Evolutionary conservation across 2,329 filamentous ascomycete species (phyloP), one percentile per base, ranked within the genome.

Genomic region (Aspergillus terreus): DNA sequence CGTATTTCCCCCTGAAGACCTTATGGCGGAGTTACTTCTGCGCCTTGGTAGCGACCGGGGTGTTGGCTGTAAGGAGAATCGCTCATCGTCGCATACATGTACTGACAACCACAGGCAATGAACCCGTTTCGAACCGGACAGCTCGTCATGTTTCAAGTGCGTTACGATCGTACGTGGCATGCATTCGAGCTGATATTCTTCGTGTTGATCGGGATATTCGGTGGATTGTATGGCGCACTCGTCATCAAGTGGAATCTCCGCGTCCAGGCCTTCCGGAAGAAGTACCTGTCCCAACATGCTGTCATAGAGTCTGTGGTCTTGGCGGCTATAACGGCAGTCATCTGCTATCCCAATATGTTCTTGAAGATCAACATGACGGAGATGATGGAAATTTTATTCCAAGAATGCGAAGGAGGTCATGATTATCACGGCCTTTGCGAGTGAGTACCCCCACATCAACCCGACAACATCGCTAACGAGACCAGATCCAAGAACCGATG

Each of bases 11-110:
- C 0, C 81, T 99, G 17, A 97, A 97, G 73, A 99, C 94, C 0
- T 83, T 99, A 73, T 97, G 94, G 94, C 83, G 94, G 61, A 96
- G 91, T 68, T 99, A 97, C 70, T 97, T 99, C 70, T 99, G 94
- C 71, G 94, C 94, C 27, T 75, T 99, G 58, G 92, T 99, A 4
- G 94, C 92, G 4, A 97, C 94, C 1, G 90, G 91, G 46, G 90
- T 96, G 14, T 76, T 99, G 36, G 87, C 94, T 23, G 79, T 82
- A 76, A 53, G 77, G 15, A 38, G 70, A 21, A 27, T 25, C 12
- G 14, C 33, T 15, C 33, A 19, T 23, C 10, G 21, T 17, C 23
- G 4, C 19, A 33, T 12, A 30, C 27, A 30, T 30, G 3, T 30
- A 11, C 7, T 38, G 35, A 38, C 35, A 38, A n/a, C 14, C 23